Evolutionary conservation across 2,329 filamentous ascomycete species (phyloP), one percentile per base, ranked within the genome.

Genomic region (Gliomastix tumulicola): DNA sequence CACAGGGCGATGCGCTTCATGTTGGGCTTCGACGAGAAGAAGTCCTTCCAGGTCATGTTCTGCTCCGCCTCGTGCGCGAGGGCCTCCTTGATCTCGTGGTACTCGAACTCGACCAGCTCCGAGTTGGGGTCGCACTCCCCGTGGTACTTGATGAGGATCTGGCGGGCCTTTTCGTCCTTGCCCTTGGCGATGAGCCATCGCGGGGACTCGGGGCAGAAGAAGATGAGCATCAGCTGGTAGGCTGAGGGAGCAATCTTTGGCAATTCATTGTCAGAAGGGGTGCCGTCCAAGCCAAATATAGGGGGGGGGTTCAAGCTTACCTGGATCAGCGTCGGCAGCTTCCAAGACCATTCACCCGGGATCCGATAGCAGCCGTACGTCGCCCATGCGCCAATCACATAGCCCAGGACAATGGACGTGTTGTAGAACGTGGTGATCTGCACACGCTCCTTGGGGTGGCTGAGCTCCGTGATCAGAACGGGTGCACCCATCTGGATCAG

Each of bases 191-290:
- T 62, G 20, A 79, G 53, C 67, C 69, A 81, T 25, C 78, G 65
- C 2, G 78, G 78, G 1, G 68, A 76, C 43, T 82, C 79, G 0
- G 77, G 76, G 6, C 76, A 63, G 35, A 74, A 68, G 44, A 59
- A 62, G 35, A 70, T 53, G 36, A 68, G 63, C 9, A 54, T 37
- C 15, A 74, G 58, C 42, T 71, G 59, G 20, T 57, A 58, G 1
- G 43, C 47, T 3, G 63, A 50, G 59, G 63, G 68, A 5, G 67
- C 41, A n/a, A n/a, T n/a, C n/a, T n/a, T n/a, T n/a, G n/a, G n/a
- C n/a, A n/a, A n/a, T n/a, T n/a, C n/a, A n/a, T n/a, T n/a, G n/a
- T n/a, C n/a, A n/a, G n/a, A n/a, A n/a, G n/a, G n/a, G n/a, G n/a
- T n/a, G n/a, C n/a, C n/a, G n/a, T n/a, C n/a, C n/a, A n/a, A n/a